Conservation (phyloP, 768 basidiomycete genomes). For the Botryobasidium botryosum region DNA sequence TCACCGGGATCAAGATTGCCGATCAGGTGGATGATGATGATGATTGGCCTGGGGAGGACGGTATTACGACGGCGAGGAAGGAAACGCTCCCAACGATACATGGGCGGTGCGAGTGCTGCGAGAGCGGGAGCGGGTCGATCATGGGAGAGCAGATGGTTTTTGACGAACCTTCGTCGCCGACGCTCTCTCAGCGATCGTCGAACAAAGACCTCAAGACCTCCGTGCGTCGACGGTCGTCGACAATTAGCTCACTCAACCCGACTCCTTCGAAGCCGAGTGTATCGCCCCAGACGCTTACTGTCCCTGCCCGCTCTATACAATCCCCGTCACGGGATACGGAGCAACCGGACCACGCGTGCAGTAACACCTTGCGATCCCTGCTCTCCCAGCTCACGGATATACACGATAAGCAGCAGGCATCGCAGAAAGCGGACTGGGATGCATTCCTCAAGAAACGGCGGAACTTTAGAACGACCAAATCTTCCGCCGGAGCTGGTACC, state of each 20-base stretch:
- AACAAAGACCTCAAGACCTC: not conserved
- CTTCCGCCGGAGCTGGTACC: constrained; percentile 19
- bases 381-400: constrained; percentile 61
- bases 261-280: constrained; percentile 12
- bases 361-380: constrained; percentile 53
- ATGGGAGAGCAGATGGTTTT: not conserved
- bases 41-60: constrained; percentile 55
- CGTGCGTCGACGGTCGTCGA: not conserved
- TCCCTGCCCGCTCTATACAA: constrained; percentile 32
- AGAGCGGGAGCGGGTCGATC: not conserved
- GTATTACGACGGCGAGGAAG: constrained; percentile 15
- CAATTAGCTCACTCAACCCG: not conserved
- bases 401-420: constrained; percentile 61
- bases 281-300: constrained; percentile 7
- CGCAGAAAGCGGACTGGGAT: constrained; percentile 72
- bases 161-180: not conserved
- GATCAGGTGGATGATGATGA: constrained; percentile 52
- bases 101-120: constrained; percentile 28
- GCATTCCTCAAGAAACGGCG: constrained; percentile 55
- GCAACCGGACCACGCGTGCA: constrained; percentile 70
- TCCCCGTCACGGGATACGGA: no score
- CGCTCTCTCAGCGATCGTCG: no score
- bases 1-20: constrained; percentile 77
- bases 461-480: constrained; percentile 23
- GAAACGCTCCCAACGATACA: constrained; percentile 20